Conservation (phyloP, 805 yeast species). For the Barnettozyma pratensis region DNA sequence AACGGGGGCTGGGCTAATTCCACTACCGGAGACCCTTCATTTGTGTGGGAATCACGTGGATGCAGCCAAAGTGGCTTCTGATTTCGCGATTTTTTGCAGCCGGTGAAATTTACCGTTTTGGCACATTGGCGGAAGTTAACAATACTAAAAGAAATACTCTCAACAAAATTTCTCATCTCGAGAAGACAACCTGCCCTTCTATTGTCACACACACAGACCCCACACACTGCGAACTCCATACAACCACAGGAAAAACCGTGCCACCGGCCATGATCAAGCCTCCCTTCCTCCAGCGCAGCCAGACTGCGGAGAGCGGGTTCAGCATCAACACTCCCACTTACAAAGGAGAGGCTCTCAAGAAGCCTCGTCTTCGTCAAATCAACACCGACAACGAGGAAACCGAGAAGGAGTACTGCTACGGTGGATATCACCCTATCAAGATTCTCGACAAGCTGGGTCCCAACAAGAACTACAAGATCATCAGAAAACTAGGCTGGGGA, state of each 20-base stretch:
- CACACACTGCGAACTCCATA: no score
- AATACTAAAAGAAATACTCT: no score
- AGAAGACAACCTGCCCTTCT: no score
- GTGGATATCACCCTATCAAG: slow-evolving; percentile 62
- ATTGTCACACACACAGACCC: no score
- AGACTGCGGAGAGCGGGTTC: not conserved
- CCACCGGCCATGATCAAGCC: not conserved
- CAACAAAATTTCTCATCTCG: no score
- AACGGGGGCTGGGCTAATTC: no score
- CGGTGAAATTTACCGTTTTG: not conserved
- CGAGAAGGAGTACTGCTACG: slow-evolving; percentile 46
- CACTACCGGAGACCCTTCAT: no score
- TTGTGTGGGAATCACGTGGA: no score
- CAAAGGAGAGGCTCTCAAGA: not conserved
- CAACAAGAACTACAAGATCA: slow-evolving; percentile 38
- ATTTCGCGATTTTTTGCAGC: not conserved
- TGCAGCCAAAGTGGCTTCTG: no score
- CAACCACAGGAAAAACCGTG: not conserved
- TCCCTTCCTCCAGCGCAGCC: slow-evolving; percentile 1
- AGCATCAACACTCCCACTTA: not conserved
- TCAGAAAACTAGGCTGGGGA: slow-evolving; percentile 66
- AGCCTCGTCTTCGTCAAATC: not conserved
- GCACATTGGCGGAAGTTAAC: not conserved
- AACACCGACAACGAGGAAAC: slow-evolving; percentile 38
- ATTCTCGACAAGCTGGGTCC: slow-evolving; percentile 50